These are phyloP conservation scores for Apiospora malaysiana DNA, from an alignment of 2,329 filamentous ascomycete genomes.

Conservation along the genomic window DNA sequence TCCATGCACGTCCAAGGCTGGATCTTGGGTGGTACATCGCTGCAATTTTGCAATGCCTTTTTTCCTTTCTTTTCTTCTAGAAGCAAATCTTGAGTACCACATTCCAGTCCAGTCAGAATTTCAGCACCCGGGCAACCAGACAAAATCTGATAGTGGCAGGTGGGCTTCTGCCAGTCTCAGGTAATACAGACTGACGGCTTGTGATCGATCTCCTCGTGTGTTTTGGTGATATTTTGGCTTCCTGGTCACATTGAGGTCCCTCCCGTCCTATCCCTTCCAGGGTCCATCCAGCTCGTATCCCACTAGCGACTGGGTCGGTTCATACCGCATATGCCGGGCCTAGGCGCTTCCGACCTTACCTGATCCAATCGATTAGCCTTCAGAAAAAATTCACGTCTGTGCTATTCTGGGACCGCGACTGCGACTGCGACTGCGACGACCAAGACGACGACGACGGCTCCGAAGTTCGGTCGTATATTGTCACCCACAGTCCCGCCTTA, in stretches of 20 bases:
- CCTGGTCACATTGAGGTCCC: background rate
- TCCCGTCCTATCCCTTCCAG: background rate
- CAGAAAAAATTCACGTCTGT: conserved; percentile 12
- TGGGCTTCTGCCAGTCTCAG: background rate
- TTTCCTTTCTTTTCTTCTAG: background rate
- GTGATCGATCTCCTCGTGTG: background rate
- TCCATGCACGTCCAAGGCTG: background rate
- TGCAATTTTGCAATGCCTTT: background rate
- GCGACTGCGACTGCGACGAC: too few species aligned
- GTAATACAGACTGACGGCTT: background rate
- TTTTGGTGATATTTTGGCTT: background rate
- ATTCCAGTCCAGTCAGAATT: background rate
- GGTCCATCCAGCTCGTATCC: conserved; percentile 4
- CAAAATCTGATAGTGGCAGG: background rate
- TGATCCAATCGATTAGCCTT: conserved; percentile 16
- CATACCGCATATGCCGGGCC: conserved; percentile 5
- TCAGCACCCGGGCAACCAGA: background rate
- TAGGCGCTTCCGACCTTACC: background rate
- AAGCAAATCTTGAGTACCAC: conserved; percentile 5
- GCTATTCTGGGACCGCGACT: too few species aligned
- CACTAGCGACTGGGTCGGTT: conserved; percentile 2
- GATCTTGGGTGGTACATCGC: conserved; percentile 8
- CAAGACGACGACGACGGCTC: background rate
- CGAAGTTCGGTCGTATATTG: conserved; percentile 6
- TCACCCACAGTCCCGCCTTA: background rate